These are phyloP conservation scores for Hypocrella siamensis DNA, from an alignment of 2,329 filamentous ascomycete species.

Conservation along the genomic window DNA sequence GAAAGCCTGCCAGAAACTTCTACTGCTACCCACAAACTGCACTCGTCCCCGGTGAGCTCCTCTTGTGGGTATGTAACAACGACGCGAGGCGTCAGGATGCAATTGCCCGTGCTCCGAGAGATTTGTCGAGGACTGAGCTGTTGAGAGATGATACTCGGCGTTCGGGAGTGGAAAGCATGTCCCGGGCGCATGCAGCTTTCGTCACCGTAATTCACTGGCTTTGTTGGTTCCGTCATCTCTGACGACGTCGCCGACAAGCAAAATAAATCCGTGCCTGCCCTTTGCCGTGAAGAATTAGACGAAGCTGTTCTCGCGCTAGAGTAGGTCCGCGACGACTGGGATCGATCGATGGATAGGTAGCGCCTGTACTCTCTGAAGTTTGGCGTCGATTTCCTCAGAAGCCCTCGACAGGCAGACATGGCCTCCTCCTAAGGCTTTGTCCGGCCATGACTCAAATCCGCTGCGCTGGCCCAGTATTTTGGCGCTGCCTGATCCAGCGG, in stretches of 20 bases:
- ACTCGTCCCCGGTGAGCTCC: conserved; percentile 15
- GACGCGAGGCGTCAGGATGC: conserved; percentile 25
- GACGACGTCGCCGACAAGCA: conserved; percentile 3
- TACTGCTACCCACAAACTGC: conserved; percentile 31
- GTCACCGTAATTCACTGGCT: background rate
- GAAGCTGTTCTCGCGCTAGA: conserved; percentile 3
- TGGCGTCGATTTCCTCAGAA: conserved; percentile 5
- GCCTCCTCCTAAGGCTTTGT: conserved; percentile 6
- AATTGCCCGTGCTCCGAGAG: conserved; percentile 2
- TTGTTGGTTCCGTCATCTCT: background rate
- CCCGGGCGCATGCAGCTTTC: too few species aligned
- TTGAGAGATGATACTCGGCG: background rate
- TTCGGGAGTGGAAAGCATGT: too few species aligned
- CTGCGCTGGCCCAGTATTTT: conserved; percentile 4
- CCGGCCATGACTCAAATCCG: conserved; percentile 2
- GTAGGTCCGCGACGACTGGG: conserved; percentile 1
- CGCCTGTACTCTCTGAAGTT: conserved; percentile 2
- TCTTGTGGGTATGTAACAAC: conserved; percentile 25
- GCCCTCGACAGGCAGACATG: conserved; percentile 5
- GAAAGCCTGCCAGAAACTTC: conserved; percentile 28
- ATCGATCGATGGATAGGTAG: conserved; percentile 2
- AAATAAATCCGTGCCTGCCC: background rate
- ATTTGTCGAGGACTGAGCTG: conserved; percentile 4
- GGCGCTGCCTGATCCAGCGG: background rate
- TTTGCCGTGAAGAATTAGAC: background rate